Evolutionary conservation across 139 green algal genomes (phyloP), one percentile per base, ranked within the genome.

Genomic region (Chlamydomonas asymmetrica): DNA sequence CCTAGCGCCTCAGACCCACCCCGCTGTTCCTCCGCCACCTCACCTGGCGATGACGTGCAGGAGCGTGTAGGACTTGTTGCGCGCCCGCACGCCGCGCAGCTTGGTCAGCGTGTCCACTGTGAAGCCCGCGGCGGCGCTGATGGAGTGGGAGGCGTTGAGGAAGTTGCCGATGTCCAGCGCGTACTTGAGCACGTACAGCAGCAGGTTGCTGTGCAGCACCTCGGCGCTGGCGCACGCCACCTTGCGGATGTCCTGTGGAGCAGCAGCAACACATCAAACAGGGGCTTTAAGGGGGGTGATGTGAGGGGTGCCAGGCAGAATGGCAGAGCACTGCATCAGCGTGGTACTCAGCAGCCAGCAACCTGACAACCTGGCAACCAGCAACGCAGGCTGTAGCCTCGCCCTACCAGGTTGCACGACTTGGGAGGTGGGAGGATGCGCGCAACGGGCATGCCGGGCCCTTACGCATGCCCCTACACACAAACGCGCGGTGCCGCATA

Each of bases 11-110:
- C n/a, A n/a, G n/a, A n/a, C n/a, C n/a, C n/a, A n/a, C n/a, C n/a
- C n/a, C n/a, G n/a, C n/a, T n/a, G n/a, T n/a, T n/a, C n/a, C n/a
- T n/a, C n/a, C n/a, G n/a, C n/a, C n/a, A n/a, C n/a, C n/a, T n/a
- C 81, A 83, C 34, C 80, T 82, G 3, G 87, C 88, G 2, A 93
- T 43, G 66, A 89, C 90, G 75, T 93, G 86, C 57, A 91, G 76
- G 41, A 93, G 80, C 0, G 88, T 91, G 31, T 76, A 38, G n/a
- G 23, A 50, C 75, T 87, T 85, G 29, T 71, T 73, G 5, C 59
- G 82, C 7, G 83, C 85, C 31, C 56, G 64, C 5, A 88, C 79
- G 41, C 89, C 82, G 50, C 86, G 84, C 18, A 93, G 80, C 75
- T 84, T 84, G 35, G 85, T 70, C 45, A 90, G 71, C 2, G 78